Evolutionary conservation across 208 protist genomes (phyloP), one percentile per base, ranked within the genome.

Genomic region (Crithidia brevicula): DNA sequence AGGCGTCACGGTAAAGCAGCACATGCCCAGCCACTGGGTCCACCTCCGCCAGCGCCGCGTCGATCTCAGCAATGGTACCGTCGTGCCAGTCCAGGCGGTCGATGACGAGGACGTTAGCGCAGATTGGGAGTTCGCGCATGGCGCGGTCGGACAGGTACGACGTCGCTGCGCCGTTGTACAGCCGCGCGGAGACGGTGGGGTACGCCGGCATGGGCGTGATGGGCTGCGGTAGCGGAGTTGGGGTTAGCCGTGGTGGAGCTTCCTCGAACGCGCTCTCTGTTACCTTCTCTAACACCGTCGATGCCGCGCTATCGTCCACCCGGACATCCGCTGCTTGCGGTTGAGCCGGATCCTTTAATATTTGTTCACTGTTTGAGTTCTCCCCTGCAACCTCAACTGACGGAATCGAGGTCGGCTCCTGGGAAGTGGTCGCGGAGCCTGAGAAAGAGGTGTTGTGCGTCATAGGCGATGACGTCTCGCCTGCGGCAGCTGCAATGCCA

Each of bases 41-140:
- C 13, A 63, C 53, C 36, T 66, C 22, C 47, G 31, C 52, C 45
- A 80, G 45, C 36, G 51, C 61, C 4, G 50, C 27, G 4, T 65
- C 40, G 31, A 80, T 58, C 2, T 9, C 53, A 5, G 10, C 38
- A 13, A 45, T 16, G n/a, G 23, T 45, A 6, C 36, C 45, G 20
- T 72, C 72, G 31, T 46, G 15, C 64, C 64, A 78, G 34, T 71
- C 72, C 2, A 59, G 42, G 18, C 40, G 66, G 34, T 81, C 71
- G 4, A 85, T 54, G 25, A 85, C 71, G 23, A 81, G 64, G n/a
- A 81, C 74, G 69, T 85, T 81, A n/a, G 70, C 79, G 4, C 47
- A 67, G 42, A 56, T 15, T 8, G 79, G 79, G 36, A 85, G 67
- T 4, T 69, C 69, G 22, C 72, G 47, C 9, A 43, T 40, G 27